These are phyloP conservation scores for Saccharomyces pastorianus DNA, from an alignment of 1,139 yeast species.

Conservation along the genomic window DNA sequence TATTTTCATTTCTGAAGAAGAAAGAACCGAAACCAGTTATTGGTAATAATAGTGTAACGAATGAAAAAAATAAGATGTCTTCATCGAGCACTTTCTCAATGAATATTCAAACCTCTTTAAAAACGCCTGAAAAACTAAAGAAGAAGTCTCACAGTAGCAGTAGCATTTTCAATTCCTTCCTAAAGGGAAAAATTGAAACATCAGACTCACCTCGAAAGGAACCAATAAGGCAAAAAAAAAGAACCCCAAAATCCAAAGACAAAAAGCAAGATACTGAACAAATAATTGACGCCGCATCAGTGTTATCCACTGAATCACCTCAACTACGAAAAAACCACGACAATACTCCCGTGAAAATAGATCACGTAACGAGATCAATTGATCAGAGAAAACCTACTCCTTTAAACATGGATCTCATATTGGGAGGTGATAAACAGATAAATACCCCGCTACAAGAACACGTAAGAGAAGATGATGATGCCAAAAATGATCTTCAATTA, in stretches of 20 bases:
- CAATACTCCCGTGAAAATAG: conserved; percentile 1
- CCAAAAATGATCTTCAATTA: background rate
- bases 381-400: conserved; percentile 4
- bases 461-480: background rate
- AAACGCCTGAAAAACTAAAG: conserved; percentile 13
- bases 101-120: conserved; percentile 6
- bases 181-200: conserved; percentile 13
- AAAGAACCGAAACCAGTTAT: conserved; percentile 18
- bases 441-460: background rate
- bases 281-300: background rate
- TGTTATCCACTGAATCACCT: background rate
- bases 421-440: conserved; percentile 1
- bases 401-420: conserved; percentile 1
- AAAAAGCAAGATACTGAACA: background rate
- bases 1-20: conserved; percentile 32
- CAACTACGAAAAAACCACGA: background rate
- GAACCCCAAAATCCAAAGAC: background rate
- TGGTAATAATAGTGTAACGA: conserved; percentile 6
- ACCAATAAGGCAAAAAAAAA: background rate
- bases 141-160: conserved; percentile 25
- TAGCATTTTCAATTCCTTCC: conserved; percentile 20
- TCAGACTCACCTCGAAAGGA: background rate
- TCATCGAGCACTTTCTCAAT: conserved; percentile 16
- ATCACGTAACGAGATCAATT: background rate
- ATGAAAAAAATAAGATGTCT: conserved; percentile 5